Percentiles rank a stretch among this genome's conserved stretches.
Conservation (phyloP, 1,284 basidiomycete species). For the Puccinia hordei region DNA sequence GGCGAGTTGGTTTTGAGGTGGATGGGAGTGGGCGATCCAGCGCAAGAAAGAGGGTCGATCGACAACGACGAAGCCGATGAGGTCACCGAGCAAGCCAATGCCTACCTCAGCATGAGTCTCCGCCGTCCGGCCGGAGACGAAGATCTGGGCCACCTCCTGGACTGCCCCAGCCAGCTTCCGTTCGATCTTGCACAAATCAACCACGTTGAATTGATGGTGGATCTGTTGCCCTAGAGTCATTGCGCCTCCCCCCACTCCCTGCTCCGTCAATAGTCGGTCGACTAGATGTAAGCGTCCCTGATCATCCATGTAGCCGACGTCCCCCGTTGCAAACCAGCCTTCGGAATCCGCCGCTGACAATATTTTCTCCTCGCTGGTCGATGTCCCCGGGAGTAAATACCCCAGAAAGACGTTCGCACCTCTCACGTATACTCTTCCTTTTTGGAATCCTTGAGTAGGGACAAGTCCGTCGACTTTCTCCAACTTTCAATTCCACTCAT, state of each 20-base stretch:
- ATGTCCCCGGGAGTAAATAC: constrained; percentile 22
- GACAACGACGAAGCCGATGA: constrained; percentile 35
- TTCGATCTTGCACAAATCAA: constrained; percentile 43
- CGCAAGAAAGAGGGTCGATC: constrained; percentile 12
- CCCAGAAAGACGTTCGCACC: constrained; percentile 32
- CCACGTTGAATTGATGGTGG: constrained; percentile 38
- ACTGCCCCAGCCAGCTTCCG: background rate
- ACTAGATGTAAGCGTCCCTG: constrained; percentile 13
- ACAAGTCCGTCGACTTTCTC: constrained; percentile 22
- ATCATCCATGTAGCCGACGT: constrained; percentile 36
- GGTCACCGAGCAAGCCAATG: constrained; percentile 8
- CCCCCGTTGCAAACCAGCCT: constrained; percentile 44
- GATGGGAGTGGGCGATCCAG: background rate
- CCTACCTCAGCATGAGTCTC: background rate
- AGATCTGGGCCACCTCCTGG: constrained; percentile 31
- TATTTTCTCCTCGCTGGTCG: constrained; percentile 10
- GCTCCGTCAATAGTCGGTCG: constrained; percentile 25
- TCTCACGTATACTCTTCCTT: constrained; percentile 32
- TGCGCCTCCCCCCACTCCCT: background rate
- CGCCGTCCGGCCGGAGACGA: constrained; percentile 7
- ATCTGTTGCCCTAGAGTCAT: constrained; percentile 24
- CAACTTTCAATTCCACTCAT: constrained; percentile 43
- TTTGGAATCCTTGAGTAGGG: constrained; percentile 14
- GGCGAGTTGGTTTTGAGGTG: background rate
- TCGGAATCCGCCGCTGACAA: constrained; percentile 3